Base-by-base conservation (phyloP, 1,284 basidiomycete species). In the Marasmius sp. region DNA sequence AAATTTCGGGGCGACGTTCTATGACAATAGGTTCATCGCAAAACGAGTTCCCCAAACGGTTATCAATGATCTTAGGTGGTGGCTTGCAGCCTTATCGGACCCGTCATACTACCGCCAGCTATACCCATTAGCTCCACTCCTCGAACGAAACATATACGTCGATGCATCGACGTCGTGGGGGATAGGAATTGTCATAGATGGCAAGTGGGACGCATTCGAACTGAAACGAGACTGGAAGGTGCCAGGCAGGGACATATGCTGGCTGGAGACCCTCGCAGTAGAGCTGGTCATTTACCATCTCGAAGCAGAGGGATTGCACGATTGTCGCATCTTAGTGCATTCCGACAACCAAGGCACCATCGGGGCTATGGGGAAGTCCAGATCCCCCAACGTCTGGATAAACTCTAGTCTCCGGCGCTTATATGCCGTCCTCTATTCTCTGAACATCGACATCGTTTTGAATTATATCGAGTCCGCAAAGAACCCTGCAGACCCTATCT, bases 141-240 rank as follows among this genome's bases (percentile, higher is more conserved):
- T n/a, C n/a, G n/a, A n/a, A n/a, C n/a, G n/a, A 0, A 58, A 58
- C 8, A 64, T 75, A 3, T 73, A 54, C 43, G 68, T 73, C 0
- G 71, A 77, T 58, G 73, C 78, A 0, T 79, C 75, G 0, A 74
- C 75, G 0, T 66, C 65, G 4, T 79, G 72, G 72, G 78, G 79
- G 2, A 75, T 80, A 1, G 76, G 77, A 0, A 59, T 80, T 16
- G 57, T 74, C 8, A 65, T 73, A 3, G 64, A 63, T 9, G 61
- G 58, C 0, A 5, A 63, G 5, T 76, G 73, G 71, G 67, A 59
- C 3, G 68, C 72, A 0, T 78, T 73, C 70, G 11, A 50, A 0
- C 61, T 73, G 0, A 2, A 14, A 1, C 20, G 51, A 0, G 58
- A 64, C 0, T 79, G 77, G 75, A 71, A 73, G 16, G 34, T 53